Evolutionary conservation across 169 alveolate genomes (phyloP), one percentile per base, ranked within the genome.

Genomic region (Eimeria maxima): DNA sequence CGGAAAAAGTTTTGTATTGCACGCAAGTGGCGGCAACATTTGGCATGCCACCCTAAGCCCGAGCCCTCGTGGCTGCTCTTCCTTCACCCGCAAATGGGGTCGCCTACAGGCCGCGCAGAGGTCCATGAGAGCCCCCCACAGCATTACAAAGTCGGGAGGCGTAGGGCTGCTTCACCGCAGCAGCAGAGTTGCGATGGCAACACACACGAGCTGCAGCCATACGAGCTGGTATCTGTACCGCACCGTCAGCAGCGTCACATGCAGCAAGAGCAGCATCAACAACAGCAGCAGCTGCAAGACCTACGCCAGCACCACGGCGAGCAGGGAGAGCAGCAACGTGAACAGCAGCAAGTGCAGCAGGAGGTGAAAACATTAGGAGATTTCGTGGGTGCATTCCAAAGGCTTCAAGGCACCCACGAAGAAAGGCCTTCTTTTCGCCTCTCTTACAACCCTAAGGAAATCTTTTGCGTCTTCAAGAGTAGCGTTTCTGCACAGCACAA

Each of bases 401-500:
- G 73, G 53, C 55, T 92, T 29, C 69, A 80, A 63, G 80, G 57
- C 47, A 80, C 96, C 3, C 86, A 84, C 84, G 69, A 42, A 63
- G 93, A 92, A 18, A 45, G 91, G 50, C 91, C 91, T 18, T 50
- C 91, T 4, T 83, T 53, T 29, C 47, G 91, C 91, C 74, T 83
- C 14, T 83, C 91, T 33, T 83, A 83, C 74, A 20, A 83, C 91
- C 91, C 91, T 27, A 55, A 53, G 47, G 96, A 92, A 76, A 84
- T 92, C 0, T 92, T 92, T 67, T 92, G 96, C 73, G 92, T 92
- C 63, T 74, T 92, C 71, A 92, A 92, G 47, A 92, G 96, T 86
- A 92, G 87, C 74, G 92, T 78, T 38, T 92, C 96, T 11, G 87
- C 96, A 38, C 96, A 92, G 53, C 96, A 92, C 74, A 92, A 92